Percentiles rank a stretch among this genome's conserved stretches.
Conservation (phyloP, 2,329 filamentous ascomycete species). For the Curvularia lunata region DNA sequence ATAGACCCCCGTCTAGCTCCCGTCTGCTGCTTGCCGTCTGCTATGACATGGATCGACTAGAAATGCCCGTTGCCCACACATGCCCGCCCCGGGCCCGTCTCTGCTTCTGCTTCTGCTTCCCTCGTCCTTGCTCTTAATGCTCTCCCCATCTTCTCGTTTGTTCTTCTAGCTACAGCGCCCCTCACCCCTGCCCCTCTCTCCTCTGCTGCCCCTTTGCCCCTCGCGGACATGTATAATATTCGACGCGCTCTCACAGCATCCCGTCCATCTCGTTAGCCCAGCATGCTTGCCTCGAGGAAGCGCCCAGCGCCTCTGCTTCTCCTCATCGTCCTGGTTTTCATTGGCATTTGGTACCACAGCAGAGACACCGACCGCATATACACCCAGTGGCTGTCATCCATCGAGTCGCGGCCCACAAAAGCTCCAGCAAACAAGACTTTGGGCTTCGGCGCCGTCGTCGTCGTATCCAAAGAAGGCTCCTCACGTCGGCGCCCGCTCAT, state of each 20-base stretch:
- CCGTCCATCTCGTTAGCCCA: slow-evolving; percentile 16
- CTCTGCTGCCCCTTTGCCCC: background rate
- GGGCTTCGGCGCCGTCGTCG: slow-evolving; percentile 52
- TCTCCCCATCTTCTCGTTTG: background rate
- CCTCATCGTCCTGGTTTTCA: slow-evolving; percentile 32
- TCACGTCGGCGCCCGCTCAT: slow-evolving; percentile 50
- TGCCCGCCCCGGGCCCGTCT: slow-evolving; percentile 7
- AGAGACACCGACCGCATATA: slow-evolving; percentile 38
- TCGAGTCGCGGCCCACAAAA: slow-evolving; percentile 33
- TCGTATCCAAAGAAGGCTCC: slow-evolving; percentile 51
- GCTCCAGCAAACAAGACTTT: slow-evolving; percentile 45
- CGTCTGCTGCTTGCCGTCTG: slow-evolving; percentile 17
- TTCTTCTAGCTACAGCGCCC: slow-evolving; percentile 6
- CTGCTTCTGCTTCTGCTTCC: slow-evolving; percentile 8
- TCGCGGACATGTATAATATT: slow-evolving; percentile 31
- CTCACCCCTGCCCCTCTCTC: slow-evolving; percentile 4
- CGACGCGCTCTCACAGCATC: slow-evolving; percentile 20
- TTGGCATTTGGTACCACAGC: slow-evolving; percentile 39
- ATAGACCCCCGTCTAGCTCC: slow-evolving; percentile 14
- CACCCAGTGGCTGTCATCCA: slow-evolving; percentile 36
- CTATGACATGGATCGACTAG: slow-evolving; percentile 18
- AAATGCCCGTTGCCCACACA: slow-evolving; percentile 24
- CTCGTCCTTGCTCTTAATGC: background rate
- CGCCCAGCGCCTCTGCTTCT: slow-evolving; percentile 41
- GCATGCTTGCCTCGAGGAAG: slow-evolving; percentile 45